These are phyloP conservation scores for Dipteronia dyeriana DNA, from an alignment of 345 rosid species.

Conservation along the genomic window DNA sequence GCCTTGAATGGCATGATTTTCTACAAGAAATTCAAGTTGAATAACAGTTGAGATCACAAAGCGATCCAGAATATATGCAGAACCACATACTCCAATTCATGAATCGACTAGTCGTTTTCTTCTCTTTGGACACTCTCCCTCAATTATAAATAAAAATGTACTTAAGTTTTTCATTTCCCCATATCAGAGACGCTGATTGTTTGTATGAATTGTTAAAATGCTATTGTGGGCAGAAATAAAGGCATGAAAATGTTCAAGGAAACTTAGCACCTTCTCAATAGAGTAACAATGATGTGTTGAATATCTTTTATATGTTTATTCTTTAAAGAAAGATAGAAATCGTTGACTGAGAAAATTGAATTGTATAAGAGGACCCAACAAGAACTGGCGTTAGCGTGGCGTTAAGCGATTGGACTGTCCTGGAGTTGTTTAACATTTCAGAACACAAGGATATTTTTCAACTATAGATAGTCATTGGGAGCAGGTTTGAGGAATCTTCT, in stretches of 20 bases:
- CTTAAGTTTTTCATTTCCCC: not conserved
- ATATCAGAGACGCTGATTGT: not conserved
- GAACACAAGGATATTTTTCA: not conserved
- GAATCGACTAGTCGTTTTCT: not conserved
- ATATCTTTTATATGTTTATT: not conserved
- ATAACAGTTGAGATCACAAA: not conserved
- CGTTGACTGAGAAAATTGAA: constrained; percentile 21
- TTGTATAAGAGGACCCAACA: not conserved
- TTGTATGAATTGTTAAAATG: not conserved
- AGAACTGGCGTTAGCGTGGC: constrained; percentile 13
- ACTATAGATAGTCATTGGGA: not conserved
- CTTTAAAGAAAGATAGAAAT: not conserved
- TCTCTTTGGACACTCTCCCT: not conserved
- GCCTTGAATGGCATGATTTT: constrained; percentile 30
- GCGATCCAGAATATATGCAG: not conserved
- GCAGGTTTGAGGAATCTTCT: constrained; percentile 21
- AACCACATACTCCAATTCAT: not conserved
- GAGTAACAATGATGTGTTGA: not conserved
- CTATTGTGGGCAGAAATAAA: not conserved
- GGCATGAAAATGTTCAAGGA: not conserved
- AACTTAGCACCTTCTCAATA: not conserved
- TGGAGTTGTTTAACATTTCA: not conserved
- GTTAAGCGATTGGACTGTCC: not conserved
- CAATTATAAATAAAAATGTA: not conserved
- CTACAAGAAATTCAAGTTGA: constrained; percentile 8